phyloP scores from a whole-genome alignment of 1,139 yeast species.

The Lodderomyces jiufengensis region DNA sequence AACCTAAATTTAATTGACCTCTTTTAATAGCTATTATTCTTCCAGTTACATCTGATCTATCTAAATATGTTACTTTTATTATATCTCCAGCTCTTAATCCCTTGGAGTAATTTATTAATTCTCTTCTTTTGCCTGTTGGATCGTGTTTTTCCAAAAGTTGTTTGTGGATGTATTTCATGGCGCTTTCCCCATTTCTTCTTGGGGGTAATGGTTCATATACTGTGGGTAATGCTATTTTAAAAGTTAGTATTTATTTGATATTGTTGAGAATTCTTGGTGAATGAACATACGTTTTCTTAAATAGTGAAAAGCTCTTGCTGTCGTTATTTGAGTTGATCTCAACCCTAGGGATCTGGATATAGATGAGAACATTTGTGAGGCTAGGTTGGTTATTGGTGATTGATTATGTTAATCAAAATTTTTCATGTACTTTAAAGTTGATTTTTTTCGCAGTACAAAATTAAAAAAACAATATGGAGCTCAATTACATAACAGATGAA shows the following conservation, averaged over 20 bases:
- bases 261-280: background rate
- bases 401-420: no score
- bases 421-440: no score
- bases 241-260: constrained; percentile 18
- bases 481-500: no score
- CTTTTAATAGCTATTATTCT: constrained; percentile 74
- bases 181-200: constrained; percentile 48
- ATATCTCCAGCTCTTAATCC: constrained; percentile 81
- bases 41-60: constrained; percentile 70
- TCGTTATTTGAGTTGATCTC: constrained; percentile 8
- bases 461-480: no score
- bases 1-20: constrained; percentile 54
- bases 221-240: constrained; percentile 20
- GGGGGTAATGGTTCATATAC: constrained; percentile 54
- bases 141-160: constrained; percentile 59
- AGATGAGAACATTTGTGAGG: constrained; percentile 17
- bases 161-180: constrained; percentile 46
- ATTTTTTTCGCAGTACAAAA: no score
- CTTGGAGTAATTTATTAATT: constrained; percentile 48
- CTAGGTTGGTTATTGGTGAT: background rate
- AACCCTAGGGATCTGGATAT: constrained; percentile 13
- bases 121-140: constrained; percentile 68
- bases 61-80: constrained; percentile 69
- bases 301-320: constrained; percentile 21
- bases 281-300: constrained; percentile 20